Conservation (phyloP, 768 basidiomycete genomes). For the Boletus pseudo-olivaceus region DNA sequence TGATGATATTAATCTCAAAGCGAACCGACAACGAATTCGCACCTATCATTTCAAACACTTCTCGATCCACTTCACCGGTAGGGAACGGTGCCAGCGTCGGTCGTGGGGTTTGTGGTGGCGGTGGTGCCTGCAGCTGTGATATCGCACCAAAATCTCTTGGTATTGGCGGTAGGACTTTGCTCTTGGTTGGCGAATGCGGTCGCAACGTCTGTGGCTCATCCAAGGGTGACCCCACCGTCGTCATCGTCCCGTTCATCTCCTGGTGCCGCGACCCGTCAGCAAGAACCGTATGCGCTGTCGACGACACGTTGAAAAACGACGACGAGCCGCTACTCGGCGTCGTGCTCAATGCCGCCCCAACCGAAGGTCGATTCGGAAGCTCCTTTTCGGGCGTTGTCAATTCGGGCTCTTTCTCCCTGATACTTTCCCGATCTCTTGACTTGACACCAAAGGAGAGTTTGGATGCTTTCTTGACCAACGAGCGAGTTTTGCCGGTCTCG, state of each 20-base stretch:
- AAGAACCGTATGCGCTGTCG: constrained; percentile 43
- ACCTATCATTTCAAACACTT: constrained; percentile 69
- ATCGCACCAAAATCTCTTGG: constrained; percentile 60
- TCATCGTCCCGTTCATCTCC: constrained; percentile 23
- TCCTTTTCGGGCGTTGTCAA: constrained; percentile 43
- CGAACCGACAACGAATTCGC: constrained; percentile 82
- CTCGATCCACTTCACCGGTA: constrained; percentile 63
- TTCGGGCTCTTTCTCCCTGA: constrained; percentile 44
- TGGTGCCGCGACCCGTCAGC: constrained; percentile 33
- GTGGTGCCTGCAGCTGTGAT: constrained; percentile 13
- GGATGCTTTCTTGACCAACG: constrained; percentile 69
- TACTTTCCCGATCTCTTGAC: constrained; percentile 43
- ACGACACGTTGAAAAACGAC: constrained; percentile 81
- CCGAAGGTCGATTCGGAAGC: constrained; percentile 40
- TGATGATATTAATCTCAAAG: constrained; percentile 97
- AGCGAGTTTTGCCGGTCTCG: constrained; percentile 49
- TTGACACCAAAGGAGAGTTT: constrained; percentile 75
- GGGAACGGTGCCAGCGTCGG: constrained; percentile 48
- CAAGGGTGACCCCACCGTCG: constrained; percentile 18
- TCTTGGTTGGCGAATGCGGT: constrained; percentile 51
- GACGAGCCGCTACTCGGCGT: constrained; percentile 76
- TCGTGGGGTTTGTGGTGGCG: constrained; percentile 35
- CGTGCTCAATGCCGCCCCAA: constrained; percentile 50
- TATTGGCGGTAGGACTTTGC: constrained; percentile 74
- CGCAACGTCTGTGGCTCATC: constrained; percentile 35